Conservation (phyloP, 2,329 filamentous ascomycete genomes). For the Neopestalotiopsis clavispora region DNA sequence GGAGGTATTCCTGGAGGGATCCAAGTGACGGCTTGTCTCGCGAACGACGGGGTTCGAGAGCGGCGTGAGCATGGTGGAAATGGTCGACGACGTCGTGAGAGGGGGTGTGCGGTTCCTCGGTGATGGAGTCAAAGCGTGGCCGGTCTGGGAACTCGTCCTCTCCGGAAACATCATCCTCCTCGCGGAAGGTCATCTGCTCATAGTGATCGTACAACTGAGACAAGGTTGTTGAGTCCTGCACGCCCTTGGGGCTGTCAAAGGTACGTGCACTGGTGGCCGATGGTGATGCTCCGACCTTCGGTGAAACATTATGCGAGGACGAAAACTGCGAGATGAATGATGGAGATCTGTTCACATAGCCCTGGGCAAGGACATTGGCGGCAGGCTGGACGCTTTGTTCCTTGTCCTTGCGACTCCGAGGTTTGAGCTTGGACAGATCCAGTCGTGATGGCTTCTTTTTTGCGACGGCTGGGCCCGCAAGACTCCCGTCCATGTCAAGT, state of each 20-base stretch:
- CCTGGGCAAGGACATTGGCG: slow-evolving; percentile 40
- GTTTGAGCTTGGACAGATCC: slow-evolving; percentile 52
- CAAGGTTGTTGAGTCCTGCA: slow-evolving; percentile 43
- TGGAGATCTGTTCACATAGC: slow-evolving; percentile 46
- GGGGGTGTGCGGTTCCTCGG: slow-evolving; percentile 14
- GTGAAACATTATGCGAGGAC: slow-evolving; percentile 19
- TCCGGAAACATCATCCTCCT: slow-evolving; percentile 29
- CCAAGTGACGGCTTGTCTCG: slow-evolving; percentile 23
- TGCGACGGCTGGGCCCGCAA: slow-evolving; percentile 36
- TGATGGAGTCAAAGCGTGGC: slow-evolving; percentile 4
- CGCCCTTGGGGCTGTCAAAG: slow-evolving; percentile 32
- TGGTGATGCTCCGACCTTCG: slow-evolving; percentile 22
- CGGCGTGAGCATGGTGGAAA: slow-evolving; percentile 26
- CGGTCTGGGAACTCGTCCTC: slow-evolving; percentile 22
- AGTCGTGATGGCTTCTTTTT: slow-evolving; percentile 55
- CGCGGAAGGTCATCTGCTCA: slow-evolving; percentile 59
- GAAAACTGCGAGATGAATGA: slow-evolving; percentile 45
- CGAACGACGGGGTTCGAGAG: slow-evolving; percentile 25
- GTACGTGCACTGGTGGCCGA: slow-evolving; percentile 36
- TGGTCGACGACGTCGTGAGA: slow-evolving; percentile 26
- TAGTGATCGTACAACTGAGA: slow-evolving; percentile 63
- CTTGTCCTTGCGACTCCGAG: slow-evolving; percentile 39
- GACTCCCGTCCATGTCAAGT: slow-evolving; percentile 49
- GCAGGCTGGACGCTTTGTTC: slow-evolving; percentile 33
- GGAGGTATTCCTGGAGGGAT: slow-evolving; percentile 21